Conservation (phyloP, 2,329 filamentous ascomycete species). For the Aureobasidium mangrovei region DNA sequence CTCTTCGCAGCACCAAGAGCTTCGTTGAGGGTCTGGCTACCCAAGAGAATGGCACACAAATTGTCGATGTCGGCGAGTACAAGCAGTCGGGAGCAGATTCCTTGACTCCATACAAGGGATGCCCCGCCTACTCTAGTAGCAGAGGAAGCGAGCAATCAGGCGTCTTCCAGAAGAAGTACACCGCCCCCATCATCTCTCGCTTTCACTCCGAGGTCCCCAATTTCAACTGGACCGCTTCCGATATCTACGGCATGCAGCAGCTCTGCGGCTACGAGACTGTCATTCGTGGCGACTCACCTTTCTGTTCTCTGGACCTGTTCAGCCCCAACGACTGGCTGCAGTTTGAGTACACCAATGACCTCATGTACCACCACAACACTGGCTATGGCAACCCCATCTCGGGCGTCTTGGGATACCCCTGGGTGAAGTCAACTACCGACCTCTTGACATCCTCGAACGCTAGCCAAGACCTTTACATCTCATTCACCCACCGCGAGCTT, state of each 20-base stretch:
- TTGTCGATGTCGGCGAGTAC: slow-evolving; percentile 49
- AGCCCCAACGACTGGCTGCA: slow-evolving; percentile 51
- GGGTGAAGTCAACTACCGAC: slow-evolving; percentile 53
- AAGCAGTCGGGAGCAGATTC: slow-evolving; percentile 50
- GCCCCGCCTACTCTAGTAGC: slow-evolving; percentile 52
- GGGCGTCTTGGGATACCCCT: slow-evolving; percentile 54
- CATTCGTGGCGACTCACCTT: slow-evolving; percentile 55
- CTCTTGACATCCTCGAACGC: slow-evolving; percentile 32
- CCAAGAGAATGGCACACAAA: slow-evolving; percentile 45
- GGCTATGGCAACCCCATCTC: slow-evolving; percentile 54
- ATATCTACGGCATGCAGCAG: slow-evolving; percentile 59
- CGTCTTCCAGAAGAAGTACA: slow-evolving; percentile 47
- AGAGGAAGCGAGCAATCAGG: slow-evolving; percentile 45
- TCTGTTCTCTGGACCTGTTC: slow-evolving; percentile 52
- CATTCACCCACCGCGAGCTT: slow-evolving; percentile 61
- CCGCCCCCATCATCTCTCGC: slow-evolving; percentile 51
- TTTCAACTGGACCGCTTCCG: slow-evolving; percentile 56
- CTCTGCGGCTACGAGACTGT: slow-evolving; percentile 65
- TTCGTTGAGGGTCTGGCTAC: slow-evolving; percentile 50
- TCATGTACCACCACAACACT: slow-evolving; percentile 61
- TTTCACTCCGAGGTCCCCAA: slow-evolving; percentile 43
- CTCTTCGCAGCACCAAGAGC: slow-evolving; percentile 48
- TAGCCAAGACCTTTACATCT: slow-evolving; percentile 53
- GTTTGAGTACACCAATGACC: slow-evolving; percentile 60
- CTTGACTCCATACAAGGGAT: slow-evolving; percentile 56